These are phyloP conservation scores for Clavispora fructus DNA, from an alignment of 805 yeast species.

Conservation along the genomic window DNA sequence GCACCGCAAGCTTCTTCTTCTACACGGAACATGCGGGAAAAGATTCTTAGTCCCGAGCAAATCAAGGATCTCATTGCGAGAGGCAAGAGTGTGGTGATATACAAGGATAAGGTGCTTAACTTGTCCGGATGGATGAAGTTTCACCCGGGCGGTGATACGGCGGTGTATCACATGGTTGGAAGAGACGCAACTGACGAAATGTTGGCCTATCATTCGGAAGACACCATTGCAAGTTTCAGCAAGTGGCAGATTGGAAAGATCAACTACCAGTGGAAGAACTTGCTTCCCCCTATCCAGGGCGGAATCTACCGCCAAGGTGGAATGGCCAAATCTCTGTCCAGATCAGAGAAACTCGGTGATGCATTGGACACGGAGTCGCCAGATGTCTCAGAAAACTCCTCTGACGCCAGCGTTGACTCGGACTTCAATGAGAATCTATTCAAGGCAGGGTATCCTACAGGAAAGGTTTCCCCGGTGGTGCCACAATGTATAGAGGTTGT, in stretches of 20 bases:
- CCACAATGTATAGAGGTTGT: conserved; percentile 43
- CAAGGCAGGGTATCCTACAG: conserved; percentile 37
- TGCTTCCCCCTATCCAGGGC: conserved; percentile 88
- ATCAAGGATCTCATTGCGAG: conserved; percentile 55
- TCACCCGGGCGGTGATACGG: conserved; percentile 90
- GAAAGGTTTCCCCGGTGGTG: conserved; percentile 43
- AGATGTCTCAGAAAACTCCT: conserved; percentile 7
- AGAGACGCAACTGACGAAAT: conserved; percentile 89
- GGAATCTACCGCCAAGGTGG: conserved; percentile 34
- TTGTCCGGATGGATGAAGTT: conserved; percentile 63
- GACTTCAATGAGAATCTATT: background rate
- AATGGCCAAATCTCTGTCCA: background rate
- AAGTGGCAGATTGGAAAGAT: conserved; percentile 63
- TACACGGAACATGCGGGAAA: conserved; percentile 3
- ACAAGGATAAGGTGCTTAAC: conserved; percentile 53
- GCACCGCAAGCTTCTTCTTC: background rate
- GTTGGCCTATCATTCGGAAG: conserved; percentile 72
- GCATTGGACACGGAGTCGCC: conserved; percentile 8
- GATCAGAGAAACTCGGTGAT: conserved; percentile 1
- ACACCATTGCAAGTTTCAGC: conserved; percentile 47
- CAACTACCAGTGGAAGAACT: conserved; percentile 61
- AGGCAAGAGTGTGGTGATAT: conserved; percentile 70
- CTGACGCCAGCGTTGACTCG: conserved; percentile 8
- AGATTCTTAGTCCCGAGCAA: conserved; percentile 23
- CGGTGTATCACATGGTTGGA: conserved; percentile 80